phyloP scores from a whole-genome alignment of 805 yeast genomes.

The Myxozyma melibiosi region DNA sequence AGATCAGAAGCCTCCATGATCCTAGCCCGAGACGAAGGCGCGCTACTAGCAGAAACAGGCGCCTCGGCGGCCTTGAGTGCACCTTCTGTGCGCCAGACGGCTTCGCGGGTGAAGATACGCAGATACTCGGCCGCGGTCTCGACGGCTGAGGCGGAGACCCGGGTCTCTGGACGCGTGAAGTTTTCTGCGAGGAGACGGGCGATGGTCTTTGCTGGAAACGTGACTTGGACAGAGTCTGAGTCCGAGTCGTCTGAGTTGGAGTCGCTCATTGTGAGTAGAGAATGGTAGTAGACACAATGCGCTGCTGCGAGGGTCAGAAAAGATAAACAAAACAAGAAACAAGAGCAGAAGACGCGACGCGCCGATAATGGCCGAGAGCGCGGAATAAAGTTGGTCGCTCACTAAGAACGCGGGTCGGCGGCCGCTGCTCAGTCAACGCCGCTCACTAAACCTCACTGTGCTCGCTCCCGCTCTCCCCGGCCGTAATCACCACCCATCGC shows the following conservation, averaged over 20 bases:
- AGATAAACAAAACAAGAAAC: too few species aligned
- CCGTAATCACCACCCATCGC: not conserved
- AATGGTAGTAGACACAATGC: too few species aligned
- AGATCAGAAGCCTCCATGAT: slow-evolving; percentile 50
- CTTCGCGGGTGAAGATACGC: slow-evolving; percentile 52
- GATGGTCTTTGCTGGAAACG: slow-evolving; percentile 31
- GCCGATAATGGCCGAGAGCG: too few species aligned
- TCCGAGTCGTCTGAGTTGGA: slow-evolving; percentile 2
- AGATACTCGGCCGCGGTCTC: slow-evolving; percentile 48
- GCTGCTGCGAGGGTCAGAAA: too few species aligned
- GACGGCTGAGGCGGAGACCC: slow-evolving; percentile 33
- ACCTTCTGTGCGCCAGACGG: slow-evolving; percentile 45
- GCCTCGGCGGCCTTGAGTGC: slow-evolving; percentile 10
- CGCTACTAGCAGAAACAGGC: not conserved
- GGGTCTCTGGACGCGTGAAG: slow-evolving; percentile 34
- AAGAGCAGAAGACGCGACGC: not conserved
- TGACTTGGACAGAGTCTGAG: slow-evolving; percentile 4
- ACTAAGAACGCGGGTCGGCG: slow-evolving; percentile 3
- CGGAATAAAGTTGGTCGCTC: not conserved
- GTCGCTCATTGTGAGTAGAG: slow-evolving; percentile 8
- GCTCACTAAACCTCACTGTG: slow-evolving; percentile 2
- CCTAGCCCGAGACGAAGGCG: slow-evolving; percentile 5
- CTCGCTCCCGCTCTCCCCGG: not conserved
- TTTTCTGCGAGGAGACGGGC: slow-evolving; percentile 34
- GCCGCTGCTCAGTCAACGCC: not conserved